Conservation (phyloP, 2,329 filamentous ascomycete species). For the Dothistroma pini region DNA sequence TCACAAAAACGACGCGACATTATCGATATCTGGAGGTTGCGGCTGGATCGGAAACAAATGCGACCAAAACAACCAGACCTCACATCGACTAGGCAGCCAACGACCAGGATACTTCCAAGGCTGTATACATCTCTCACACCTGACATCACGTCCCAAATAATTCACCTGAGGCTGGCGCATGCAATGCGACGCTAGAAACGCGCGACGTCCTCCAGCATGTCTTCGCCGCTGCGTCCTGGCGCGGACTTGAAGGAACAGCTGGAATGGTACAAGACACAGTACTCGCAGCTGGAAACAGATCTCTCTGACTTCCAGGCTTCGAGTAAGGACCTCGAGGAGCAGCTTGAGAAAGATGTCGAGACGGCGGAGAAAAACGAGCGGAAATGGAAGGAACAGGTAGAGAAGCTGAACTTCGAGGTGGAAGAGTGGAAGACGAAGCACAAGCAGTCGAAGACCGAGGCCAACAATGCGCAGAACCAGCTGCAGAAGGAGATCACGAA, state of each 20-base stretch:
- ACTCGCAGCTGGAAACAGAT: slow-evolving; percentile 87
- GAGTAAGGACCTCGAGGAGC: slow-evolving; percentile 88
- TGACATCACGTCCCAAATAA: not conserved
- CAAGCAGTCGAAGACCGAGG: slow-evolving; percentile 88
- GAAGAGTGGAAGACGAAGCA: slow-evolving; percentile 99
- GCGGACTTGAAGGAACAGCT: slow-evolving; percentile 66
- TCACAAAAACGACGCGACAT: not conserved
- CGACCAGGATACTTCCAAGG: slow-evolving; percentile 3
- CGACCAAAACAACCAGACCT: slow-evolving; percentile 2
- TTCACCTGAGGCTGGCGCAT: slow-evolving; percentile 1
- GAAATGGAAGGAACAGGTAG: slow-evolving; percentile 78
- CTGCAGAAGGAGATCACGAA: slow-evolving; percentile 96
- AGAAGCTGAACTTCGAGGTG: slow-evolving; percentile 79
- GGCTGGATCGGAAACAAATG: not conserved
- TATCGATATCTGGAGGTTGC: not conserved
- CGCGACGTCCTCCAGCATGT: slow-evolving; percentile 28
- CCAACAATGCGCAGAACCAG: slow-evolving; percentile 74
- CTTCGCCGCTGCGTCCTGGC: slow-evolving; percentile 37
- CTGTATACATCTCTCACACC: not conserved
- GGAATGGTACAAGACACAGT: slow-evolving; percentile 92
- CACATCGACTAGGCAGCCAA: slow-evolving; percentile 1
- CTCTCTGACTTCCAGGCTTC: slow-evolving; percentile 91
- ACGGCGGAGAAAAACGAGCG: slow-evolving; percentile 91
- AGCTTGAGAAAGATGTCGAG: slow-evolving; percentile 94
- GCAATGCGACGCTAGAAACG: slow-evolving; percentile 35